Evolutionary conservation across 768 basidiomycete genomes (phyloP), one percentile per base, ranked within the genome.

Genomic region (Lanmaoa rubissima): DNA sequence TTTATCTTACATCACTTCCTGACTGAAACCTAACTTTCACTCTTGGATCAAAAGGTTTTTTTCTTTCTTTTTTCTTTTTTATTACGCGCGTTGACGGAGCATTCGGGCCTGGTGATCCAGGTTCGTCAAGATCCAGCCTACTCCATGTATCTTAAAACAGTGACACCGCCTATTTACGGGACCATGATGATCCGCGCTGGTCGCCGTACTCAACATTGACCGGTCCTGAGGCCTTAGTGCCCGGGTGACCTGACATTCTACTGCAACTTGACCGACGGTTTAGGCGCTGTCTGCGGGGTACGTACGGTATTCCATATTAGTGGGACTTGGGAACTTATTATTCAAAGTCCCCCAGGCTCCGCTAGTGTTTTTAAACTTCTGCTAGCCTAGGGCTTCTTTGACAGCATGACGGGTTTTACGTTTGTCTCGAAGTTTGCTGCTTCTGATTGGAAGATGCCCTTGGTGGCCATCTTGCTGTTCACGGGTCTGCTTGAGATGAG

Each of bases 371-470:
- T 53, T 64, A 64, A 19, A 51, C n/a, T 14, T 24, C 21, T 24
- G 21, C 21, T 24, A 24, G 21, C n/a, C 26, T 61, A 8, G 62
- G 62, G 5, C 55, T 64, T 19, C 3, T 12, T 40, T 66, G 43
- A 65, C 64, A 3, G 57, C 51, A 12, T 66, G 61, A 55, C 48
- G 64, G 36, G 55, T 65, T 28, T 28, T 62, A 51, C 19, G 50
- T 65, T 35, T 60, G 64, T 32, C 35, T 65, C 42, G 52, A 32
- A 42, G 59, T 55, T 13, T 19, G 28, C 28, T 57, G 61, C 17
- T 63, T 63, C 35, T 63, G 62, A 57, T 58, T 52, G 61, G 64
- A 65, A 49, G 64, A 65, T 45, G 62, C 44, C 21, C 13, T 65
- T 56, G 58, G 65, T 64, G 14, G 34, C 19, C 14, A 11, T 45